Percentiles rank a stretch among this genome's conserved stretches.
phyloP scores from a whole-genome alignment of 495 filamentous ascomycete species.

The Evernia prunastri region DNA sequence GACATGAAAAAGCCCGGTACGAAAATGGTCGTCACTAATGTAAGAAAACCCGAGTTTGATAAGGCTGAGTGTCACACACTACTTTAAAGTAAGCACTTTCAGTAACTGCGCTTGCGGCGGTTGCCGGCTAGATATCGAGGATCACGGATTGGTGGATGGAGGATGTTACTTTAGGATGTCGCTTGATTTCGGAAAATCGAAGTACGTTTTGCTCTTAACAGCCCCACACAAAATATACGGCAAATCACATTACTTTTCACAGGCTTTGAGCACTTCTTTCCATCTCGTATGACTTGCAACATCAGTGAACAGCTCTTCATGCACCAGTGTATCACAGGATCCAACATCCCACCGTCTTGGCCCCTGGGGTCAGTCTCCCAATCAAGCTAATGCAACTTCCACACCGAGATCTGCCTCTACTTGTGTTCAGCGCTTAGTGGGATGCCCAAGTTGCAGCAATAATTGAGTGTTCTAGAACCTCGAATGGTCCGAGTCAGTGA shows the following conservation, averaged over 20 bases:
- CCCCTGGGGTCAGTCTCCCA: no score
- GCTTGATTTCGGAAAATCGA: no score
- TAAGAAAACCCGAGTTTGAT: background rate
- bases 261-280: no score
- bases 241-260: no score
- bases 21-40: background rate
- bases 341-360: background rate
- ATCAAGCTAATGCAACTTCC: background rate
- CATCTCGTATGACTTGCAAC: no score
- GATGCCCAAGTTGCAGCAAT: background rate
- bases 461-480: no score
- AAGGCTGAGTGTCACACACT: background rate
- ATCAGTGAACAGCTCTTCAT: background rate
- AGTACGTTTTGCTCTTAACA: no score
- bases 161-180: no score
- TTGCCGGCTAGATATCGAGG: background rate
- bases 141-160: no score
- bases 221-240: no score
- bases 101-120: background rate
- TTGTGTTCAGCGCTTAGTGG: background rate
- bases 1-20: background rate
- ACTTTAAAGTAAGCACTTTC: no score
- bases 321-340: background rate
- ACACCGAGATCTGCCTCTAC: background rate
- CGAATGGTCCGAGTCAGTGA: no score